A percentile compares a stretch with the other conserved stretches of the same genome.
Conservation (phyloP, 2,329 filamentous ascomycete genomes). For the Fusarium vanettenii region DNA sequence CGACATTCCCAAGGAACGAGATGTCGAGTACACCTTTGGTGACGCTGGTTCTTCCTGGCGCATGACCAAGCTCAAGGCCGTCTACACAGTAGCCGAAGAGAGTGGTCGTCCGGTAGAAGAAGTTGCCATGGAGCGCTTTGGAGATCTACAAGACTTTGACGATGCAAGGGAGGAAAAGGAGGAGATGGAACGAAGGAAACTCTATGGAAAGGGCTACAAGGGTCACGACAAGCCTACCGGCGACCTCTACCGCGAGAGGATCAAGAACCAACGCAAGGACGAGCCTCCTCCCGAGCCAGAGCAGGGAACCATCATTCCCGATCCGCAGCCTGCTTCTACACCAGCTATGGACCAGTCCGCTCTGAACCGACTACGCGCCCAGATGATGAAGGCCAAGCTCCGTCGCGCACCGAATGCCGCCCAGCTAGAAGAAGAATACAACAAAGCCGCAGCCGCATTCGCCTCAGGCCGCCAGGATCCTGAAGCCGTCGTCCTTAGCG, state of each 20-base stretch:
- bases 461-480: conserved; percentile 69
- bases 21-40: conserved; percentile 84
- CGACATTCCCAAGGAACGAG: conserved; percentile 60
- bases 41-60: conserved; percentile 93
- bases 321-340: conserved; percentile 50
- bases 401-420: conserved; percentile 79
- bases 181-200: conserved; percentile 85
- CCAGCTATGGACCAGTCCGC: conserved; percentile 77
- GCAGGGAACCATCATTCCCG: conserved; percentile 69
- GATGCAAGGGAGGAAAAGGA: conserved; percentile 91
- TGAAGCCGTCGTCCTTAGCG: conserved; percentile 76
- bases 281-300: conserved; percentile 46
- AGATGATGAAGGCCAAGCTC: conserved; percentile 96
- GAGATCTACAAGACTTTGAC: conserved; percentile 85
- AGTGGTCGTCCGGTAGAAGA: conserved; percentile 80
- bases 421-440: conserved; percentile 86
- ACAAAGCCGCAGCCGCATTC: conserved; percentile 75
- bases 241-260: conserved; percentile 84
- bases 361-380: conserved; percentile 89
- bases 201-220: conserved; percentile 87
- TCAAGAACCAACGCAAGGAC: conserved; percentile 64
- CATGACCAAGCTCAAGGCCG: conserved; percentile 92
- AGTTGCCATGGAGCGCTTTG: conserved; percentile 84
- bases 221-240: conserved; percentile 89
- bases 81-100: conserved; percentile 84